phyloP scores from a whole-genome alignment of 1,139 yeast species.

The Candida glucosophila region DNA sequence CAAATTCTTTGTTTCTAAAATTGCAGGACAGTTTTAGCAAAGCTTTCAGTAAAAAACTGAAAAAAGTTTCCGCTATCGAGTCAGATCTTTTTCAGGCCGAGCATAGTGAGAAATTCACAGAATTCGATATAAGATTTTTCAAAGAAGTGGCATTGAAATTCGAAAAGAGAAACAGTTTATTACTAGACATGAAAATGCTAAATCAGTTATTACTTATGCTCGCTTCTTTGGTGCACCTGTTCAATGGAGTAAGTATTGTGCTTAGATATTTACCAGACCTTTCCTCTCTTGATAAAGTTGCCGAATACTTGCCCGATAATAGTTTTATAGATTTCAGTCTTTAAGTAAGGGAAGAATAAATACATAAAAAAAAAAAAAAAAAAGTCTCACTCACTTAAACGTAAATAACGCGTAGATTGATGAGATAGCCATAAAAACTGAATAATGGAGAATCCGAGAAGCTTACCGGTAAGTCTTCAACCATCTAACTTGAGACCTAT shows the following conservation, averaged over 20 bases:
- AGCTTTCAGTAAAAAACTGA: conserved; percentile 3
- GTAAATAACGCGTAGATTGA: background rate
- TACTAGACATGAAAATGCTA: conserved; percentile 2
- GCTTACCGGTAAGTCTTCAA: conserved; percentile 64
- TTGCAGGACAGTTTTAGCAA: conserved; percentile 4
- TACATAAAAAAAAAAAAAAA: background rate
- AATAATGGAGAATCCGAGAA: conserved; percentile 4
- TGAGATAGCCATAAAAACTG: background rate
- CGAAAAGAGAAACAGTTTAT: conserved; percentile 2
- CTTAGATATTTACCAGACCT: background rate
- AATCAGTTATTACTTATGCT: conserved; percentile 3
- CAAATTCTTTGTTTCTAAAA: conserved; percentile 4
- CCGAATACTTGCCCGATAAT: background rate
- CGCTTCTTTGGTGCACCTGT: too few species aligned
- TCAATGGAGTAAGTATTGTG: background rate
- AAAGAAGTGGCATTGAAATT: conserved; percentile 2
- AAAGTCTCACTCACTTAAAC: background rate
- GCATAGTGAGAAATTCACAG: background rate
- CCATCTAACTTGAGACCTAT: conserved; percentile 83
- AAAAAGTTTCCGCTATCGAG: background rate
- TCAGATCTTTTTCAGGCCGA: conserved; percentile 2
- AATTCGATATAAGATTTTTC: background rate
- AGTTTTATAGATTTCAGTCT: background rate
- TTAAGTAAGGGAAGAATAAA: background rate
- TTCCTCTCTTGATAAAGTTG: background rate